A percentile compares a stretch with the other conserved stretches of the same genome.
Conservation (phyloP, 441 rosid species). For the Kokia cookei region DNA sequence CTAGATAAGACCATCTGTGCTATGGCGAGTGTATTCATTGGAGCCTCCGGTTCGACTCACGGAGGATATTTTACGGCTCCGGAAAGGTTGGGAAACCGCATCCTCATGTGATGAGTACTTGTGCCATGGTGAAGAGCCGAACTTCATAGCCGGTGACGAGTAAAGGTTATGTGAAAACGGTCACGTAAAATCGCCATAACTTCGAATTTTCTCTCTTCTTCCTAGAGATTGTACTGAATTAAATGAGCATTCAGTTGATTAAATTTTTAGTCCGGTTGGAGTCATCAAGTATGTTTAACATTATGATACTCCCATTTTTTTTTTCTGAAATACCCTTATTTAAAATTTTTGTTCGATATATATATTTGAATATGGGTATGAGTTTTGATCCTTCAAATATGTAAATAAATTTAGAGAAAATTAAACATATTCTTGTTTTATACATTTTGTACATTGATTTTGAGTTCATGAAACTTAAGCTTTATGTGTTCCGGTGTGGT, state of each 20-base stretch:
- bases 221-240: conserved; percentile 5
- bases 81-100: conserved; percentile 79
- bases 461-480: too few species aligned
- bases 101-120: conserved; percentile 81
- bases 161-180: conserved; percentile 21
- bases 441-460: too few species aligned
- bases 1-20: conserved; percentile 86
- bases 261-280: background rate
- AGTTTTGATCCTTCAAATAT: too few species aligned
- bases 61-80: conserved; percentile 72
- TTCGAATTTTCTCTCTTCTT: background rate
- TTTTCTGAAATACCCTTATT: background rate
- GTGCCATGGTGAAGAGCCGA: conserved; percentile 82
- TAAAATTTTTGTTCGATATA: too few species aligned
- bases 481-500: too few species aligned
- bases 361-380: background rate
- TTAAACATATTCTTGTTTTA: too few species aligned
- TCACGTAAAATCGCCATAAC: background rate
- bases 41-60: conserved; percentile 87
- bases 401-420: too few species aligned
- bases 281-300: too few species aligned
- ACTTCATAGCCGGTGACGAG: conserved; percentile 68
- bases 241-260: conserved; percentile 9
- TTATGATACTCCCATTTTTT: too few species aligned
- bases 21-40: conserved; percentile 76